These are phyloP conservation scores for Annulohypoxylon stygium DNA, from an alignment of 495 filamentous ascomycete genomes.

Conservation along the genomic window DNA sequence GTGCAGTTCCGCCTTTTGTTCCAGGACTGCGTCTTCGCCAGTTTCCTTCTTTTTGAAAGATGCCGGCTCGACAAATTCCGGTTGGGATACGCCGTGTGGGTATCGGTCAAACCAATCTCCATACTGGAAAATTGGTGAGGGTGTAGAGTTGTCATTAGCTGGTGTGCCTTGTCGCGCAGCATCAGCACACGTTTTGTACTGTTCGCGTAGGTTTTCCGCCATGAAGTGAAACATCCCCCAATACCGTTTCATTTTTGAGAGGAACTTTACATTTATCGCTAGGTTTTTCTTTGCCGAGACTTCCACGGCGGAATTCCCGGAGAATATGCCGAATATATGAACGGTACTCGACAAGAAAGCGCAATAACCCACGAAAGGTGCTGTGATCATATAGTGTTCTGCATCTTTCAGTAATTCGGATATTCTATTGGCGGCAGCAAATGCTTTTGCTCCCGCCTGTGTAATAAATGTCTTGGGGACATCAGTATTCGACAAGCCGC, in stretches of 20 bases:
- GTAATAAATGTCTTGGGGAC: conserved; percentile 85
- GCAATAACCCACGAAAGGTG: conserved; percentile 94
- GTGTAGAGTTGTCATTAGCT: conserved; percentile 61
- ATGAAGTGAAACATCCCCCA: conserved; percentile 99
- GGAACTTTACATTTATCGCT: conserved; percentile 88
- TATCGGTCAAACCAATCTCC: conserved; percentile 98
- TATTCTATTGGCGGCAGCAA: conserved; percentile 91
- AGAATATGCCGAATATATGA: conserved; percentile 92
- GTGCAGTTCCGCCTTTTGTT: conserved; percentile 87
- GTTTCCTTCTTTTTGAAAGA: conserved; percentile 75
- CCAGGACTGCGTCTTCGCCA: conserved; percentile 82
- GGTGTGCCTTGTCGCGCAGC: conserved; percentile 69
- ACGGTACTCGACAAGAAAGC: conserved; percentile 93
- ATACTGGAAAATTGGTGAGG: conserved; percentile 88
- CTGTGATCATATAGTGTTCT: conserved; percentile 82
- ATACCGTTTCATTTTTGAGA: conserved; percentile 94
- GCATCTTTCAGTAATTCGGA: conserved; percentile 85
- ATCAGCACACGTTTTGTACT: conserved; percentile 88
- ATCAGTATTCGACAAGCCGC: conserved; percentile 74
- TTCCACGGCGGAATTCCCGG: conserved; percentile 78
- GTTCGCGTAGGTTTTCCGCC: conserved; percentile 90
- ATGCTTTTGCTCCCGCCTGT: conserved; percentile 78
- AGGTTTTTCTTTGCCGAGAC: conserved; percentile 85
- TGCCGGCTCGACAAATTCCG: conserved; percentile 85
- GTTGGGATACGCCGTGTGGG: conserved; percentile 87